Base-by-base conservation (phyloP, 148 eudicot genomes). In the Camellia granthamiana region DNA sequence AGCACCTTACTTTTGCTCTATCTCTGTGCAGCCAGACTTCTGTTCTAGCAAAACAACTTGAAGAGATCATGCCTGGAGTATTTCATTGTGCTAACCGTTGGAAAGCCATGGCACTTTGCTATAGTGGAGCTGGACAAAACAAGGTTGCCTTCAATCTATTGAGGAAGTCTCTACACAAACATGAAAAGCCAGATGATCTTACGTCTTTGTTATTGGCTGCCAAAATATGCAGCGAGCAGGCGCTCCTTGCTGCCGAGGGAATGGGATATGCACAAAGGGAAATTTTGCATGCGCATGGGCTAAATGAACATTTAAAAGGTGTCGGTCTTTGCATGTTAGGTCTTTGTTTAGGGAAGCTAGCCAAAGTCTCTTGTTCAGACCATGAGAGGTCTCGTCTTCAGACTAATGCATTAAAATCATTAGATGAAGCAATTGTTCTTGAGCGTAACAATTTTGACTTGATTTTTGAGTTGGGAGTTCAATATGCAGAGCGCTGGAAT, bases 1-100 rank as follows among this genome's bases (percentile, higher is more conserved):
- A 96, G 81, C 98, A 96, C 85, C 99, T 94, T 81, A 91, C 98
- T 38, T 92, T 89, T 90, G 99, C 99, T 74, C 87, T 96, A 69
- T 94, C 99, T 64, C 68, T 92, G 54, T 93, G 98, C 81, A 84
- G 86, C 85, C 93, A 93, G 79, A 94, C 97, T 76, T 84, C 88
- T 75, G 92, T 94, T 82, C 79, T 96, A 78, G 98, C 91, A 30
- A 92, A 89, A 84, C 97, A 96, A 82, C 89, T 90, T 60, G 98
- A 96, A 85, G 99, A 96, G 85, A 84, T 91, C 75, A 72, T 92
- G 89, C 99, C 99, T 10, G 98, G 99, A 55, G 84, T 84, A 43
- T 86, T 85, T 77, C 86, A 81, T 75, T 98, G 99, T 52, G 83
- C 81, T 81, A 94, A 96, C 66, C 93, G 94, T 46, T 96, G 99